Evolutionary conservation across 2,329 filamentous ascomycete species (phyloP), one percentile per base, ranked within the genome.

Genomic region (Nothopassalora personata): DNA sequence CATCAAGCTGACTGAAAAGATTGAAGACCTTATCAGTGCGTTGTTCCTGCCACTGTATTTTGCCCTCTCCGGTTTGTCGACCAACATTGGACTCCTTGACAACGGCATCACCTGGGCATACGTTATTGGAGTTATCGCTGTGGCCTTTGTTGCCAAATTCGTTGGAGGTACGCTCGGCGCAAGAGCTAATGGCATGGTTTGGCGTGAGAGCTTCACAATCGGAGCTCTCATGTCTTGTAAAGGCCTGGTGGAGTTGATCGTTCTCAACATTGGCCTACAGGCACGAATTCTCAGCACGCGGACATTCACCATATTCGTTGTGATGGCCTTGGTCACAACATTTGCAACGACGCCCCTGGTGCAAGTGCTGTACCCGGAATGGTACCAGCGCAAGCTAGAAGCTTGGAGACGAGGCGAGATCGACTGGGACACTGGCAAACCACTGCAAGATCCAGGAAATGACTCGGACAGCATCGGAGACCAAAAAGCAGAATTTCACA

Each of bases 191-290:
- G 91, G 88, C 28, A 79, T 97, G 53, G 82, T 95, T 1, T 97
- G 93, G 93, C 84, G 92, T 60, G 93, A 97, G 73, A 92, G 89
- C 58, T 83, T 95, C 33, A 85, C 90, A 1, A 94, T 97, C 65
- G 93, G 93, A 13, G 85, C 87, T 15, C 76, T 97, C 68, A 97
- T 97, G 93, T 96, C 90, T 75, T 97, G 93, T 75, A 97, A 97
- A 74, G 93, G 93, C 68, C 80, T 97, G 9, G 92, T 97, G 0
- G 92, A 97, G 73, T 78, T 97, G 54, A 97, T 97, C 72, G 92
- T 97, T n/a, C 74, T 96, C 73, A 89, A 89, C 68, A 91, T 97
- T 66, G 91, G 91, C 48, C 80, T 92, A 2, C 86, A 93, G 76
- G 91, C 91, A 19, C 85, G 84, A 36, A 95, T 96, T 61, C 79